Conservation (phyloP, 345 rosid species). For the Laguncularia racemosa region DNA sequence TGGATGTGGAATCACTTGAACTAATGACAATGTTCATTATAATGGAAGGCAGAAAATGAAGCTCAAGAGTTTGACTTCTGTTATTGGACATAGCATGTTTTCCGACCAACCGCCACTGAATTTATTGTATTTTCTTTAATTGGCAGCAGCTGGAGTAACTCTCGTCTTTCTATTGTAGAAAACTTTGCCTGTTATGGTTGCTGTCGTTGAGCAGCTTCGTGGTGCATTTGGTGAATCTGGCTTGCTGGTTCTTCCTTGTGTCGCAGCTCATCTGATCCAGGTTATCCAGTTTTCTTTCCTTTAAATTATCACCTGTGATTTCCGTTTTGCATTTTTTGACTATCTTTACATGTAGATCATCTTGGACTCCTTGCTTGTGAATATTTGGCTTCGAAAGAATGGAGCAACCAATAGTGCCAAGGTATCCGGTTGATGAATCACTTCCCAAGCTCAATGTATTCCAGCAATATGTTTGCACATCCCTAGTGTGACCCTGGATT, state of each 20-base stretch:
- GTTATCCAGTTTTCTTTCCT: constrained; percentile 15
- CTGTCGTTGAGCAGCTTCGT: constrained; percentile 79
- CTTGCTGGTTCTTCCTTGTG: constrained; percentile 85
- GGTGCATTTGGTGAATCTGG: constrained; percentile 90
- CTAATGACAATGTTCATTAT: too few species aligned
- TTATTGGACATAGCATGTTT: background rate
- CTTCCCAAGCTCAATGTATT: too few species aligned
- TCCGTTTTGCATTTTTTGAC: background rate
- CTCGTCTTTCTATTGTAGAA: constrained; percentile 34
- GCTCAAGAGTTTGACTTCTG: too few species aligned
- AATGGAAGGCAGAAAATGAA: too few species aligned
- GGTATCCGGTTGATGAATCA: constrained; percentile 23
- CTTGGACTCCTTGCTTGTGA: constrained; percentile 54
- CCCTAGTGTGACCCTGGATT: too few species aligned
- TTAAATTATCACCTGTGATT: too few species aligned
- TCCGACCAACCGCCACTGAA: background rate
- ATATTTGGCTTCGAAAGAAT: constrained; percentile 40
- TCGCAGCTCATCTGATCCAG: constrained; percentile 84
- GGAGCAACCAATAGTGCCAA: constrained; percentile 24
- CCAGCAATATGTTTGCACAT: too few species aligned
- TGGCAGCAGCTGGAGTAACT: background rate
- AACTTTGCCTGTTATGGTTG: constrained; percentile 82
- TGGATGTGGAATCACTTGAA: too few species aligned
- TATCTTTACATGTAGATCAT: constrained; percentile 30
- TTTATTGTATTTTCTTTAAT: background rate